Evolutionary conservation across 371 early-diverging fungal genomes (phyloP), one percentile per base, ranked within the genome.

Genomic region (Mucor plumbeus): DNA sequence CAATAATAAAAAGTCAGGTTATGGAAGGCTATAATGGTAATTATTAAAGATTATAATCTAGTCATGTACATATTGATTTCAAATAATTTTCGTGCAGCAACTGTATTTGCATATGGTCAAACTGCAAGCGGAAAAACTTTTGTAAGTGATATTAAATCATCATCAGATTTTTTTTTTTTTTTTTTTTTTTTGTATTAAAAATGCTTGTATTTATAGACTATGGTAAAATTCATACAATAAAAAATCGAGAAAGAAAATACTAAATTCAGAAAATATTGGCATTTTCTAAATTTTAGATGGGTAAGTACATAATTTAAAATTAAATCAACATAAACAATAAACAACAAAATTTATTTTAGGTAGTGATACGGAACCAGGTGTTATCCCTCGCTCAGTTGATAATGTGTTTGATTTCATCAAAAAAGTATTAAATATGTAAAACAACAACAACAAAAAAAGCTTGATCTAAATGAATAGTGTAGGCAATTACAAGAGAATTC

Each of bases 51-150:
- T 26, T 48, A 40, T 14, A 31, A 47, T 33, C n/a, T 55, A n/a
- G 8, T 33, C 38, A 9, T 38, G 0, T 38, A 11, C 38, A 4
- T 38, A 35, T 53, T 36, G 35, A 38, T n/a, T 17, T 47, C 47
- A 38, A 38, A 38, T 4, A 60, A 10, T 31, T 59, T 36, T 17
- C 36, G 21, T 31, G 39, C 61, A 90, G 90, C 88, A 8, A 90
- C 91, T 19, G 86, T 91, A 14, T 91, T 92, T 72, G 90, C 90
- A 1, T 92, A 91, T 83, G 92, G 92, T 3, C 94, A 94, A 66
- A 95, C 95, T 11, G 92, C 92, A 0, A 87, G 88, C 72, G 94
- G 95, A 31, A 95, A 94, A 71, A 94, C 94, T 15, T 84, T 79
- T 72, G 79, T 80, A 74, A 75, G 76, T 69, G 3, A 10, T 36